Evolutionary conservation across 495 filamentous ascomycete genomes (phyloP).

Genomic region (Aspergillus sparsus): DNA sequence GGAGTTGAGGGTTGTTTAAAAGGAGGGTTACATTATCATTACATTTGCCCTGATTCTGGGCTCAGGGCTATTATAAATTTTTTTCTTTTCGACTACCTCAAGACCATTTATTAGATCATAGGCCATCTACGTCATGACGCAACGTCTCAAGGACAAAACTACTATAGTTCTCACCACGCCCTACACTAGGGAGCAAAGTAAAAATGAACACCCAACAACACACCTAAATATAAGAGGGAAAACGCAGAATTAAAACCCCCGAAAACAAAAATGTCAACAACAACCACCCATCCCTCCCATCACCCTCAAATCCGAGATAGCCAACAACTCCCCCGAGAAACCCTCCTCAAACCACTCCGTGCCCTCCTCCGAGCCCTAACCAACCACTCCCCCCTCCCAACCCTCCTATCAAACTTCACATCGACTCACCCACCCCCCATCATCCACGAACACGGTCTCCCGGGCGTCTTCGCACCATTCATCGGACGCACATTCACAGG

Average conservation of each 20-base stretch:
- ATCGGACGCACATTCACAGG: slow-evolving; percentile 58
- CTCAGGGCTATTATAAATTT: slow-evolving; percentile 10
- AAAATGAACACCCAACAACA: too few species aligned
- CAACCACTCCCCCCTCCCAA: slow-evolving; percentile 25
- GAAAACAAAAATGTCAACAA: not conserved
- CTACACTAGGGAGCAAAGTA: too few species aligned
- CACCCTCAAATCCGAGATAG: slow-evolving; percentile 4
- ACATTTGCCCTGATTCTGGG: slow-evolving; percentile 11
- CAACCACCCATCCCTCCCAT: not conserved
- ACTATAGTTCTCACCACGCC: not conserved
- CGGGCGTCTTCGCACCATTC: slow-evolving; percentile 58
- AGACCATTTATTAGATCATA: not conserved
- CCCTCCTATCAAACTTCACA: slow-evolving; percentile 53
- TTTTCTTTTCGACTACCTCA: slow-evolving; percentile 9
- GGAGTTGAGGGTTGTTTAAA: slow-evolving; percentile 24
- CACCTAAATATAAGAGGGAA: not conserved
- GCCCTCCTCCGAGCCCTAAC: slow-evolving; percentile 53
- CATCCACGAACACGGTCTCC: slow-evolving; percentile 60
- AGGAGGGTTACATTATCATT: slow-evolving; percentile 20
- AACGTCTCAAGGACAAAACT: too few species aligned
- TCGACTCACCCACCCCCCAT: slow-evolving; percentile 35
- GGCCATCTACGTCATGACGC: not conserved
- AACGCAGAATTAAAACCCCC: not conserved
- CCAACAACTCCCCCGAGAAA: slow-evolving; percentile 25
- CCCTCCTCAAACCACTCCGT: slow-evolving; percentile 45